phyloP scores from a whole-genome alignment of 768 basidiomycete genomes.

The Auricularia auricula-judae region DNA sequence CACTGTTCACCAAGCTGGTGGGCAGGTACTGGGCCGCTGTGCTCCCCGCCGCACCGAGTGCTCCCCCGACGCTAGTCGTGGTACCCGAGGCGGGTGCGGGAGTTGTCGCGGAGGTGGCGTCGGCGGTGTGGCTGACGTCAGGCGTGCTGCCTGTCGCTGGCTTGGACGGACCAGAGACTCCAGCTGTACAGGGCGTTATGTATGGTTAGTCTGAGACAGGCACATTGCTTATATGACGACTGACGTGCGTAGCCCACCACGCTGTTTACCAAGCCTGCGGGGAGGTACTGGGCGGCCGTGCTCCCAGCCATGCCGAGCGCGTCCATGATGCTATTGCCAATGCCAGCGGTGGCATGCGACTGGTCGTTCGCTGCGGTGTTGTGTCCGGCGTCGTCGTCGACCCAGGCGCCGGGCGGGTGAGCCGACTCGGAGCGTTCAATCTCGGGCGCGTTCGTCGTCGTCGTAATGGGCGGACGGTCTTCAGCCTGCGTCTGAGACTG shows the following conservation, averaged over 20 bases:
- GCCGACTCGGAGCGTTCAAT: background rate
- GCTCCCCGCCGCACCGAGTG: background rate
- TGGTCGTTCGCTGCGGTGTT: background rate
- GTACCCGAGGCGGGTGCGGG: too few species aligned
- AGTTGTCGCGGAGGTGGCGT: too few species aligned
- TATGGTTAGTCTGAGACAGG: background rate
- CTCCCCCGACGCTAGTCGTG: background rate
- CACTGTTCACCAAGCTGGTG: background rate
- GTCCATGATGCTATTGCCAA: background rate
- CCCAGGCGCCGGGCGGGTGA: background rate
- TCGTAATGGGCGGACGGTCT: background rate
- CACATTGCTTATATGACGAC: background rate
- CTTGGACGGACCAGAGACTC: background rate
- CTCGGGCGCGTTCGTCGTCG: background rate
- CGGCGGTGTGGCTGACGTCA: too few species aligned
- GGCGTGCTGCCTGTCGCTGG: background rate
- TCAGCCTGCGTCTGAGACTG: background rate
- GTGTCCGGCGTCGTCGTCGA: background rate
- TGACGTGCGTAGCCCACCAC: background rate
- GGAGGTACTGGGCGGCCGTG: background rate
- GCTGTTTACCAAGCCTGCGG: background rate
- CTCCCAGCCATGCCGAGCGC: background rate
- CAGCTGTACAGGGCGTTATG: background rate
- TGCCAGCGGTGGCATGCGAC: background rate
- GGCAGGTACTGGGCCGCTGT: background rate